phyloP scores from a whole-genome alignment of 148 eudicot genomes.

The Rhododendron vialii region DNA sequence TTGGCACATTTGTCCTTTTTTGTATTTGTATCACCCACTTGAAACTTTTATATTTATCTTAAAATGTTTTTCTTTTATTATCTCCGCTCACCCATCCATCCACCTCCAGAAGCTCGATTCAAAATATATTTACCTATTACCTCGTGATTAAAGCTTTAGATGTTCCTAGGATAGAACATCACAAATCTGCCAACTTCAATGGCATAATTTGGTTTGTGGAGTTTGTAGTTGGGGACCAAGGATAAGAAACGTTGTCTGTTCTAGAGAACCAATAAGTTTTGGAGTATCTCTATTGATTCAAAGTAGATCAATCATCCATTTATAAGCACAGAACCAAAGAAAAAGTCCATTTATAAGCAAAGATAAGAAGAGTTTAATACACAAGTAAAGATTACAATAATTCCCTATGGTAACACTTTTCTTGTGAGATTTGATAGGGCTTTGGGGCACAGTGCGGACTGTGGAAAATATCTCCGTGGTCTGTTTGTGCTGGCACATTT shows the following conservation, averaged over 20 bases:
- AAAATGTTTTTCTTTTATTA: neutral
- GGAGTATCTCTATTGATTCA: neutral
- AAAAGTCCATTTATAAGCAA: neutral
- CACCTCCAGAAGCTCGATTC: neutral
- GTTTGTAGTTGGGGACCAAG: neutral
- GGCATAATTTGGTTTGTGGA: neutral
- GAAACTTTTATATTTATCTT: neutral
- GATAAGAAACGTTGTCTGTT: neutral
- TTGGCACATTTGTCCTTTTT: too few species aligned
- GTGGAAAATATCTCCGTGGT: neutral
- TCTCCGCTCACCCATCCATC: neutral
- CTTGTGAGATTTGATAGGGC: neutral
- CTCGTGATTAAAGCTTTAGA: neutral
- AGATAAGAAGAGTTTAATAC: neutral
- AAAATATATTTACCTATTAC: neutral
- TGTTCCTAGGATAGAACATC: neutral
- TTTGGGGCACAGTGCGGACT: neutral
- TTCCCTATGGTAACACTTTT: neutral
- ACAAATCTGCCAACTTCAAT: neutral
- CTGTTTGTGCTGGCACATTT: neutral
- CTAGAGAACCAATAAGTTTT: neutral
- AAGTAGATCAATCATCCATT: neutral
- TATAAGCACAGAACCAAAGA: neutral
- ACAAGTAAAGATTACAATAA: neutral
- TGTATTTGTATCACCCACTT: neutral